These are phyloP conservation scores for Colletotrichum tropicicola DNA, from an alignment of 2,329 filamentous ascomycete species.

Conservation along the genomic window DNA sequence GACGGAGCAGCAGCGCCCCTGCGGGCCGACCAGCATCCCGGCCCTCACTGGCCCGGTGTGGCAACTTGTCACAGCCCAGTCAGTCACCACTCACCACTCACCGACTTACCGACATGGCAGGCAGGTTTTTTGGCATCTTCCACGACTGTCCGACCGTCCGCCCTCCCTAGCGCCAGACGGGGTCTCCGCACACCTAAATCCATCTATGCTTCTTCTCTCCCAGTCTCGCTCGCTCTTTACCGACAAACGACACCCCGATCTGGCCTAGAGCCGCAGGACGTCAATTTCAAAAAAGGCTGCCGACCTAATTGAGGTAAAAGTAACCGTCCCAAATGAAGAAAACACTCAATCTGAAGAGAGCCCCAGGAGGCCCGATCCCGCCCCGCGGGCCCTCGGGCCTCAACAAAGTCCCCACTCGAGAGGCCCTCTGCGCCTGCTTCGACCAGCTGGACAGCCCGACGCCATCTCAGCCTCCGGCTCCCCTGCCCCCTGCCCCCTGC, in stretches of 20 bases:
- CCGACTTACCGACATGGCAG: not conserved
- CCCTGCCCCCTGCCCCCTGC: not conserved
- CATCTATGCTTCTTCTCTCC: slow-evolving; percentile 4
- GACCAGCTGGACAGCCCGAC: slow-evolving; percentile 8
- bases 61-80: not conserved
- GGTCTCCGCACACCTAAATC: slow-evolving; percentile 3
- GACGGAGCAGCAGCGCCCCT: no score
- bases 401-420: not conserved
- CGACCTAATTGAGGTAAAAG: no score
- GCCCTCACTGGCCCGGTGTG: slow-evolving; percentile 17
- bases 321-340: not conserved
- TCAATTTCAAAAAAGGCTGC: not conserved
- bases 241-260: slow-evolving; percentile 1
- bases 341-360: not conserved
- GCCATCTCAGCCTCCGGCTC: not conserved
- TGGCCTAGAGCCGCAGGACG: not conserved
- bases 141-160: not conserved
- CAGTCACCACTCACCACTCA: not conserved
- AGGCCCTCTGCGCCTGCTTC: slow-evolving; percentile 20
- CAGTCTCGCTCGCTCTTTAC: not conserved
- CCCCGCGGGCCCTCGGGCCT: not conserved
- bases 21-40: not conserved
- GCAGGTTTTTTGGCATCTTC: not conserved
- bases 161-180: not conserved
- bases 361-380: not conserved